A percentile compares a stretch with the other conserved stretches of the same genome.
Evolutionary conservation across 306 rosid species (phyloP).

Genomic region (Alnus rubra): DNA sequence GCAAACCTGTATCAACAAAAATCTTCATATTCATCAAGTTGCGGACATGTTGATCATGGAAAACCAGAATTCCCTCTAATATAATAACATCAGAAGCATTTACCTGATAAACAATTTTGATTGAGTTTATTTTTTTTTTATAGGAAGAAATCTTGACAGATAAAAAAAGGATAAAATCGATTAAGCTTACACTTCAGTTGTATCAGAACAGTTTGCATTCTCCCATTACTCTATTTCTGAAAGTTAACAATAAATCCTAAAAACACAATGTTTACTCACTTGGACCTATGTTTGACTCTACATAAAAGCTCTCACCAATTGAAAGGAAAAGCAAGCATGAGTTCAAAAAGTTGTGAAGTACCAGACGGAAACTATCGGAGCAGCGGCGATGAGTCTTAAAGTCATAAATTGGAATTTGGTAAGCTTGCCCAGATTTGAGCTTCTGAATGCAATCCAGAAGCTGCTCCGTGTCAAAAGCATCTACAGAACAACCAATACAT

Average conservation of each 20-base stretch:
- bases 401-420: constrained; percentile 88
- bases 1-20: constrained; percentile 91
- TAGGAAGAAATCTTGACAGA: neutral
- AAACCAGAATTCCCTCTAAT: constrained; percentile 95
- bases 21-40: constrained; percentile 96
- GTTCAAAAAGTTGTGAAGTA: constrained; percentile 25
- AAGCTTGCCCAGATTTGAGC: constrained; percentile 68
- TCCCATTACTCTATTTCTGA: neutral
- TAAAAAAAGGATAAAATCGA: neutral
- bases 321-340: neutral
- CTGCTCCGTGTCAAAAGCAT: constrained; percentile 94
- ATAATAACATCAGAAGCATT: constrained; percentile 96
- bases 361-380: constrained; percentile 89
- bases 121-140: neutral
- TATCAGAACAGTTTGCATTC: neutral
- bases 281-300: neutral
- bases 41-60: constrained; percentile 91
- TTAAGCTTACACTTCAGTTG: neutral
- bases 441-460: constrained; percentile 71
- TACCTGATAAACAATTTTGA: constrained; percentile 52
- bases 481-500: constrained; percentile 31
- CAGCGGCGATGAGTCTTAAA: constrained; percentile 86
- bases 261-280: neutral
- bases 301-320: neutral
- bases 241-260: constrained; percentile 3